Conservation (phyloP, 768 basidiomycete genomes). For the Cystofilobasidium macerans region DNA sequence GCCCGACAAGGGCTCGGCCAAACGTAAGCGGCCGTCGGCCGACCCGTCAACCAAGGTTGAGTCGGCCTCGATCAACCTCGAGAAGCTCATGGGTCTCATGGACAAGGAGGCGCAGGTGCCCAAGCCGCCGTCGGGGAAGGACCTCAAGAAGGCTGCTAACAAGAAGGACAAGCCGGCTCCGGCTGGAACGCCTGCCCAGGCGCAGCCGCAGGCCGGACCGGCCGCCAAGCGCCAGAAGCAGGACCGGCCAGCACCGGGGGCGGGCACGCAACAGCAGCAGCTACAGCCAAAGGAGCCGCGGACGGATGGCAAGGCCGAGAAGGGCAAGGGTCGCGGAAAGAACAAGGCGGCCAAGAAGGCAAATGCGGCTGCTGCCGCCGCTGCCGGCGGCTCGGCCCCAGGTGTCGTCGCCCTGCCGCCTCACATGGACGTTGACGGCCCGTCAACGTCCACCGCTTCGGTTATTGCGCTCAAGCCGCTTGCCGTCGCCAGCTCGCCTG, state of each 20-base stretch:
- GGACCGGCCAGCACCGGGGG: neutral
- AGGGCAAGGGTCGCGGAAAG: conserved; percentile 11
- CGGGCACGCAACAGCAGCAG: neutral
- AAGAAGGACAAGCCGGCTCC: conserved; percentile 14
- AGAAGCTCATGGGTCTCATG: conserved; percentile 25
- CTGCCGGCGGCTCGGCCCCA: neutral
- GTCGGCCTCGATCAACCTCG: conserved; percentile 16
- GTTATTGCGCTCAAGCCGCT: conserved; percentile 1
- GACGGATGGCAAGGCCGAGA: conserved; percentile 9
- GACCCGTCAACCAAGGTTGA: neutral
- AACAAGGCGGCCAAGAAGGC: conserved; percentile 10
- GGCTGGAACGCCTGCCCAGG: neutral
- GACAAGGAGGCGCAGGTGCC: conserved; percentile 13
- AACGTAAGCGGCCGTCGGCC: conserved; percentile 18
- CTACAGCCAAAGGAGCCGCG: conserved; percentile 6
- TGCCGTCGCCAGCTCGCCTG: neutral
- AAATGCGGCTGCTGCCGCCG: neutral
- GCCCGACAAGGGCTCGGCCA: neutral
- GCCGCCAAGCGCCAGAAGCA: conserved; percentile 5
- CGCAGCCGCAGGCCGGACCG: neutral
- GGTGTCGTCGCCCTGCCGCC: neutral
- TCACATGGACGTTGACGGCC: neutral
- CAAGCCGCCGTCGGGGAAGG: conserved; percentile 4
- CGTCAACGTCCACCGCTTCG: neutral
- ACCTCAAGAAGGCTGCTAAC: neutral